Percentiles rank a stretch among this genome's conserved stretches.
These are phyloP conservation scores for Psilocybe azurescens DNA, from an alignment of 768 basidiomycete species.

Conservation along the genomic window DNA sequence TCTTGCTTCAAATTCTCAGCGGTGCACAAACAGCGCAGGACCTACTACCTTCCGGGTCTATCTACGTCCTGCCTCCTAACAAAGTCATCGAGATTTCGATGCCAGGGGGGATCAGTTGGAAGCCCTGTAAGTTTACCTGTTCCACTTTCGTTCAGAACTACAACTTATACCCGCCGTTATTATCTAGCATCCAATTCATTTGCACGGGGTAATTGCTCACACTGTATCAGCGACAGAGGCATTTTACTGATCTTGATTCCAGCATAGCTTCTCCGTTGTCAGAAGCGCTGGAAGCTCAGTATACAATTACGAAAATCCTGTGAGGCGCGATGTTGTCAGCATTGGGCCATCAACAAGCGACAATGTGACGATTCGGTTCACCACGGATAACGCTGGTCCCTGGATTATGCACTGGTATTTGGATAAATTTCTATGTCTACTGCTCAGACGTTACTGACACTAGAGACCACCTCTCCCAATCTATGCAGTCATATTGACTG, in stretches of 20 bases:
- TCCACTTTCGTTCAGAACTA: background rate
- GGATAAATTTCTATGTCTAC: background rate
- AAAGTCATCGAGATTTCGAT: conserved; percentile 52
- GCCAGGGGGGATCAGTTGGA: conserved; percentile 41
- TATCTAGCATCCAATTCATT: conserved; percentile 45
- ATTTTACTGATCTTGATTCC: background rate
- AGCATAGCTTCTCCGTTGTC: conserved; percentile 45
- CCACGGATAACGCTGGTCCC: conserved; percentile 68
- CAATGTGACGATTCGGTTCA: conserved; percentile 58
- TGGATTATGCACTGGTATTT: conserved; percentile 44
- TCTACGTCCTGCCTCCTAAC: conserved; percentile 46
- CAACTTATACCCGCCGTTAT: background rate
- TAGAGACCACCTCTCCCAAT: background rate
- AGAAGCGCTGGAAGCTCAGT: conserved; percentile 40
- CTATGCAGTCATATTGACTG: background rate
- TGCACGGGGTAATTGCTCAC: conserved; percentile 40
- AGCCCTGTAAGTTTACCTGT: conserved; percentile 33
- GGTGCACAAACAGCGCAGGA: conserved; percentile 39
- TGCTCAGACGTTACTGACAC: background rate
- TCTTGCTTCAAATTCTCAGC: conserved; percentile 50
- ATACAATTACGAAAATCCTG: conserved; percentile 55
- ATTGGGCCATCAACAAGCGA: conserved; percentile 32
- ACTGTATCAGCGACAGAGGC: background rate
- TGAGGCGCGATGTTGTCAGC: conserved; percentile 41
- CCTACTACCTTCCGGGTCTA: conserved; percentile 42